Percentiles rank a stretch among this genome's conserved stretches.
These are phyloP conservation scores for Quillaja saponaria DNA, from an alignment of 306 rosid species.

Conservation along the genomic window DNA sequence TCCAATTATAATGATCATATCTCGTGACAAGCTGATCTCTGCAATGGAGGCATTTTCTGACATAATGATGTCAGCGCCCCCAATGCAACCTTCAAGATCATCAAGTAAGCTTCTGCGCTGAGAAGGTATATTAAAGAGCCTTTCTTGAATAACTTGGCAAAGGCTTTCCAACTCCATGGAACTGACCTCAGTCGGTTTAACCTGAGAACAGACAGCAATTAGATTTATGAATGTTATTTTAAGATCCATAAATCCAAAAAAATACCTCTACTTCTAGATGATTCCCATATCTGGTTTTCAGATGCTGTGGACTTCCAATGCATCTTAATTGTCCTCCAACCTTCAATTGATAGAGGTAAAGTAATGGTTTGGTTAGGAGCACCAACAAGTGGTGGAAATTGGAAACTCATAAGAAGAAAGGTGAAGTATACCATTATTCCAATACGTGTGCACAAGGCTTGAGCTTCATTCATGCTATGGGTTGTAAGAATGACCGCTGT, in stretches of 20 bases:
- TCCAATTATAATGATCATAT: slow-evolving; percentile 69
- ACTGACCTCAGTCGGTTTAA: slow-evolving; percentile 84
- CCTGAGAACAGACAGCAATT: slow-evolving; percentile 42
- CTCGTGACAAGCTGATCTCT: slow-evolving; percentile 75
- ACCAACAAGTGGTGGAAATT: slow-evolving; percentile 23
- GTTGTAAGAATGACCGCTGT: slow-evolving; percentile 93
- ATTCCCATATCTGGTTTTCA: slow-evolving; percentile 89
- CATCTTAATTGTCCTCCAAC: slow-evolving; percentile 89
- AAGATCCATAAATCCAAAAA: slow-evolving; percentile 15
- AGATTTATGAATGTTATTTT: slow-evolving; percentile 29
- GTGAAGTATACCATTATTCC: slow-evolving; percentile 77
- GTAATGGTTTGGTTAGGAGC: slow-evolving; percentile 8
- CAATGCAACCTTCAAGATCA: slow-evolving; percentile 89
- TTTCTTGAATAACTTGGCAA: slow-evolving; percentile 67
- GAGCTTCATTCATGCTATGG: slow-evolving; percentile 99
- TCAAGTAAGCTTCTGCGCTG: slow-evolving; percentile 80
- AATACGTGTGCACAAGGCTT: slow-evolving; percentile 89
- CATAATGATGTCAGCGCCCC: slow-evolving; percentile 52
- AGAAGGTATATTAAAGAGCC: slow-evolving; percentile 57
- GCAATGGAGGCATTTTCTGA: slow-evolving; percentile 68
- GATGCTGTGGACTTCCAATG: slow-evolving; percentile 94
- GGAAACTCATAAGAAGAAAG: slow-evolving; percentile 31
- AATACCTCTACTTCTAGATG: slow-evolving; percentile 90
- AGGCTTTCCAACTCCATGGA: slow-evolving; percentile 65
- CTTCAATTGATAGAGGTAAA: slow-evolving; percentile 42